Percentiles rank a stretch among this genome's conserved stretches.
Evolutionary conservation across 768 basidiomycete genomes (phyloP).

Genomic region (Leucosporidium scottii): DNA sequence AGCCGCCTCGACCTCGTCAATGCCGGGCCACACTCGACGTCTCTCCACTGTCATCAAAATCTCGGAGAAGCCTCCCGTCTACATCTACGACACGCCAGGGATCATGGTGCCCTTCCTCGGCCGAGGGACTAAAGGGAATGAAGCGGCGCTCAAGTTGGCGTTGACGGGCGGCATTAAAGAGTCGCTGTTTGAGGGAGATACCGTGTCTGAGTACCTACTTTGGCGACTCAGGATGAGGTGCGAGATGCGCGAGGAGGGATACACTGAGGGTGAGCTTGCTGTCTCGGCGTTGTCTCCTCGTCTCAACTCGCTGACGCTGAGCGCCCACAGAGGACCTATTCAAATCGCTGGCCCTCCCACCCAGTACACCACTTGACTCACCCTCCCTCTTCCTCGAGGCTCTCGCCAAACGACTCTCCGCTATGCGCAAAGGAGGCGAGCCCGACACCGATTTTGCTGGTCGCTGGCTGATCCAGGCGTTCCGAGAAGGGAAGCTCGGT

Average conservation of each 20-base stretch:
- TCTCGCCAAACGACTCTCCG: conserved; percentile 69
- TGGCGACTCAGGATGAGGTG: conserved; percentile 40
- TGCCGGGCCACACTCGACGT: conserved; percentile 82
- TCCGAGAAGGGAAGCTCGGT: conserved; percentile 52
- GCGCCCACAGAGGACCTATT: conserved; percentile 24
- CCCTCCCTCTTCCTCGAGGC: conserved; percentile 59
- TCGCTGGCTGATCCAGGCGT: conserved; percentile 76
- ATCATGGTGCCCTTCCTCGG: conserved; percentile 96
- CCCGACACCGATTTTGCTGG: conserved; percentile 66
- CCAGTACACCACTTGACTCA: conserved; percentile 43
- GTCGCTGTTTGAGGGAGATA: conserved; percentile 42
- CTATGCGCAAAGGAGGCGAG: conserved; percentile 69
- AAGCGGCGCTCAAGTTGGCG: conserved; percentile 85
- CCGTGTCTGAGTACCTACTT: conserved; percentile 43
- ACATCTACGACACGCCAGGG: conserved; percentile 92
- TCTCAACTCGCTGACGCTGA: not conserved
- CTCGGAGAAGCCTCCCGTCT: conserved; percentile 66
- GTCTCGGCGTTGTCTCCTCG: not conserved
- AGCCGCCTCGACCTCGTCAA: conserved; percentile 77
- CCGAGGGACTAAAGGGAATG: conserved; percentile 71
- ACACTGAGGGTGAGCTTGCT: conserved; percentile 40
- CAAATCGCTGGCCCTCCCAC: conserved; percentile 15
- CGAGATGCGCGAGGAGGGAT: conserved; percentile 31
- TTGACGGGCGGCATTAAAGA: conserved; percentile 65
- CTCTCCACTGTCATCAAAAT: conserved; percentile 84